phyloP scores from a whole-genome alignment of 495 filamentous ascomycete species.

The Talaromyces thailandensis region DNA sequence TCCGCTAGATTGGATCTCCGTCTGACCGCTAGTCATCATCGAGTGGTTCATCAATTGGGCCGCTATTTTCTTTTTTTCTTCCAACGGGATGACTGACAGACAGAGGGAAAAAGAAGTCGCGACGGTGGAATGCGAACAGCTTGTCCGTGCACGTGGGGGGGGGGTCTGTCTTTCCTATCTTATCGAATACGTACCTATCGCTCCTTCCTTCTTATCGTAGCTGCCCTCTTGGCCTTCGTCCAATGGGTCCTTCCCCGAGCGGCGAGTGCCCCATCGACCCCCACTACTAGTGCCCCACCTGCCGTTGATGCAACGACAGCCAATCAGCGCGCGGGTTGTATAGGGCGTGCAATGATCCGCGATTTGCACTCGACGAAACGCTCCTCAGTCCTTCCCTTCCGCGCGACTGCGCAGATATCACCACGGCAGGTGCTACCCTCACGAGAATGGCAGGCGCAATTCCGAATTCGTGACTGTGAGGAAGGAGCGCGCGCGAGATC shows the following conservation, averaged over 20 bases:
- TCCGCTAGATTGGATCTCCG: background rate
- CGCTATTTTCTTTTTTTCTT: background rate
- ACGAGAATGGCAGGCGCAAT: background rate
- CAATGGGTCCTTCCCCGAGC: conserved; percentile 1
- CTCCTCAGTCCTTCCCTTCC: conserved; percentile 6
- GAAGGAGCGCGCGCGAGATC: background rate
- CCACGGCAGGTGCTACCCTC: conserved; percentile 1
- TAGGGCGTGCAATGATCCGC: conserved; percentile 2
- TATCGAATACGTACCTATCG: too few relatives aligned
- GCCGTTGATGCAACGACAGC: background rate
- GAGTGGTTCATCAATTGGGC: background rate
- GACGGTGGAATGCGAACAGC: background rate
- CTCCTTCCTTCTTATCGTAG: background rate
- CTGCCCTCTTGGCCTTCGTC: background rate
- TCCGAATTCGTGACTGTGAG: background rate
- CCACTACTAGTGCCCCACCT: background rate
- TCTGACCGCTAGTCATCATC: background rate
- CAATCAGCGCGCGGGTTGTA: background rate
- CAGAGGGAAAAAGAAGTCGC: background rate
- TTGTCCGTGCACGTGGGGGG: background rate
- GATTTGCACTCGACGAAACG: conserved; percentile 1
- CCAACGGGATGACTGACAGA: background rate
- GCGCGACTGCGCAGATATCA: background rate
- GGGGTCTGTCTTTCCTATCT: background rate
- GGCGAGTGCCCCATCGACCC: background rate